Evolutionary conservation across 352 stramenopile species (phyloP), one percentile per base, ranked within the genome.

Genomic region (Thraustochytrium sp.): DNA sequence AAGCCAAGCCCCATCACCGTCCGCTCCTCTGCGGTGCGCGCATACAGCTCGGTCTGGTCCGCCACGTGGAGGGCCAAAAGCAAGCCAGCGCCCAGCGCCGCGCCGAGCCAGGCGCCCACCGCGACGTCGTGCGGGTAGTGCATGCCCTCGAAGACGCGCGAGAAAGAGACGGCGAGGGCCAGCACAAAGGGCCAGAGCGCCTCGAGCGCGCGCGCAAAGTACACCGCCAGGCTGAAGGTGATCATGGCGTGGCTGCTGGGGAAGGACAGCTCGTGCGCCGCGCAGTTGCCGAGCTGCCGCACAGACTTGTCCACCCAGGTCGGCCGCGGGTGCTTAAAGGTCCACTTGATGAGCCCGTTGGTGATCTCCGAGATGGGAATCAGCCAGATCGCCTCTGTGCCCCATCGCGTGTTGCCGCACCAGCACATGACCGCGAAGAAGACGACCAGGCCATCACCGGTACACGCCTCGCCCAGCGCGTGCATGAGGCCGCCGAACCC

Each of bases 281-380:
- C n/a, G 48, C 48, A 23, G 8, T 63, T 34, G 40, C 62, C 40
- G 8, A 55, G 8, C 40, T 75, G 62, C 34, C 21, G 36, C 36
- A 75, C 62, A 26, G 62, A 9, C 31, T 61, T 61, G 40, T 75
- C 62, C 34, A 75, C 62, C 62, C 62, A 75, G 8, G 9, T 26
- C 8, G 62, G 62, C n/a, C 62, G 62, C 31, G 62, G 62, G 8
- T 9, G n/a, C 8, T 5, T 61, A 23, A 75, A 75, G 62, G 8
- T 46, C 62, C 62, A 75, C 62, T 75, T 75, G 40, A 75, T 75
- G 36, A 75, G 62, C 34, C 62, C 62, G 40, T 75, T 75, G 36
- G 49, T 5, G n/a, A 75, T 75, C 40, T 75, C 62, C 34, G 62
- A 9, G 8, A 75, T 61, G 9, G 62, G 62, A 36, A 75, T 26